Percentiles rank a stretch among this genome's conserved stretches.
phyloP scores from a whole-genome alignment of 805 yeast species.

The Naumovozyma baii region DNA sequence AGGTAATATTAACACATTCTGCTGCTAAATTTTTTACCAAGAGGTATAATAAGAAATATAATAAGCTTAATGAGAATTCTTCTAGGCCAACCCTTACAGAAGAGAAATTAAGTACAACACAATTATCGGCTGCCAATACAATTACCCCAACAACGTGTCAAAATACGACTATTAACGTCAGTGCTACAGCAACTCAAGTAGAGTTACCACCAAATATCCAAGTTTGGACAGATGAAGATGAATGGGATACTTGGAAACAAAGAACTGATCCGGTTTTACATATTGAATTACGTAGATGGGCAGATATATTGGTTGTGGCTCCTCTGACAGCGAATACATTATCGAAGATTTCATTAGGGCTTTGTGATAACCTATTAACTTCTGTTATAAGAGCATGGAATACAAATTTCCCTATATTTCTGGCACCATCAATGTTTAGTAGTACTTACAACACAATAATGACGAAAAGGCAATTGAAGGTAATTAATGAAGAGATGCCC shows the following conservation, averaged over 20 bases:
- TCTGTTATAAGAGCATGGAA: constrained; percentile 94
- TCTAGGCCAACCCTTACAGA: constrained; percentile 1
- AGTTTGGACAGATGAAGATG: constrained; percentile 90
- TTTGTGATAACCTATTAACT: constrained; percentile 86
- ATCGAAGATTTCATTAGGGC: constrained; percentile 79
- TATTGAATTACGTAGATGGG: constrained; percentile 93
- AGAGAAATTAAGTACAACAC: constrained; percentile 4
- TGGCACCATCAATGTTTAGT: constrained; percentile 95
- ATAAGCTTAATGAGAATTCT: neutral
- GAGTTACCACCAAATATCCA: constrained; percentile 59
- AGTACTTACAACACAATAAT: constrained; percentile 83
- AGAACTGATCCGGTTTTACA: constrained; percentile 88
- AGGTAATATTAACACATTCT: constrained; percentile 72
- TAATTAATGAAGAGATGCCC: constrained; percentile 82
- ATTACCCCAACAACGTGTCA: constrained; percentile 1
- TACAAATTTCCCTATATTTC: constrained; percentile 73
- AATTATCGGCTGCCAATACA: neutral
- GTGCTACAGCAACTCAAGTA: constrained; percentile 34
- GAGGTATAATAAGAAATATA: constrained; percentile 11
- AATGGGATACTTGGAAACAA: constrained; percentile 81
- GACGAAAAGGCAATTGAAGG: constrained; percentile 70
- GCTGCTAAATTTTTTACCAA: constrained; percentile 61
- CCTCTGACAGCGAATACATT: constrained; percentile 91
- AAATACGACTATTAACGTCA: constrained; percentile 6
- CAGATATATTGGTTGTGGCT: constrained; percentile 85